Evolutionary conservation across 1,284 basidiomycete species (phyloP), one percentile per base, ranked within the genome.

Genomic region (Volvariella volvacea): DNA sequence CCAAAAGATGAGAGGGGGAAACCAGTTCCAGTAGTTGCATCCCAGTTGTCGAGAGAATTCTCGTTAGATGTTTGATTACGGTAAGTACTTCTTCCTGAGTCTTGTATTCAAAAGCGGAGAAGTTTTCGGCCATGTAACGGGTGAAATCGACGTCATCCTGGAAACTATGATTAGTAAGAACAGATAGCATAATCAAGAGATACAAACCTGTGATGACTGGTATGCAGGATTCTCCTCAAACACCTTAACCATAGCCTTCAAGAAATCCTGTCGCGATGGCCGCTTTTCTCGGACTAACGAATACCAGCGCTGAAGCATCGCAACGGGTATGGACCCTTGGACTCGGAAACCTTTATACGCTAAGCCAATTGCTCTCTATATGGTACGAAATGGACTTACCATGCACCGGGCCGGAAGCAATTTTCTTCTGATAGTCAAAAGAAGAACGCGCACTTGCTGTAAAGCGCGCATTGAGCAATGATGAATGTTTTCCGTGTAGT

Each of bases 111-210:
- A 99, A 78, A 1, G 83, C 72, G 0, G 92, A 78, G 47, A 99
- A 83, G 57, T 96, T 97, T 62, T 99, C 96, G 0, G 91, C 88
- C 73, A 98, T 85, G 64, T 91, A 99, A 39, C 92, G 82, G 0
- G 77, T 77, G 54, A 98, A 90, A 22, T 84, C 78, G 22, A 92
- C 72, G 53, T 92, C 84, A 48, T 86, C 78, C 83, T 92, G 54
- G 6, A 17, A 34, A 40, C 14, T 20, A 21, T 37, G 19, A 10
- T 39, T 22, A 21, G 22, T 12, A 12, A 16, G 33, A 16, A 4
- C n/a, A 36, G 14, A 44, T 38, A 14, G 3, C 4, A 38, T 34
- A 44, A 15, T 9, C 9, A 15, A 6, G 25, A 17, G 39, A 38
- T 16, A 52, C 56, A 42, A 52, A 80, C 75, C 66, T 76, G 74